Evolutionary conservation across 164 flowering plant genomes (phyloP).

Genomic region (Magnolia changhungtana): DNA sequence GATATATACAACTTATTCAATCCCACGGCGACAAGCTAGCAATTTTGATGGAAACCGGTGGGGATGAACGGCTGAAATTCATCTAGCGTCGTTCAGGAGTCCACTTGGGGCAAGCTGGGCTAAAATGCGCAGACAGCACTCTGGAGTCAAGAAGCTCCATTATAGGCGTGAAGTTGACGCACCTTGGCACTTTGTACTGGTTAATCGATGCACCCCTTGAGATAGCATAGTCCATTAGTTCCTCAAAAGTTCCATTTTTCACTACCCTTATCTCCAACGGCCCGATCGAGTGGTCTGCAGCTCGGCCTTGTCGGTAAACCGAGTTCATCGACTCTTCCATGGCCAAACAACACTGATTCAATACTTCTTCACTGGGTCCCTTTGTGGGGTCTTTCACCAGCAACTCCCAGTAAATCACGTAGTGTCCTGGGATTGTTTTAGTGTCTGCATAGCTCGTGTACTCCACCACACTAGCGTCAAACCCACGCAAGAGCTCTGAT

Average conservation of each 20-base stretch:
- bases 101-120: constrained; percentile 60
- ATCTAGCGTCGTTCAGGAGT: constrained; percentile 28
- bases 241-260: constrained; percentile 69
- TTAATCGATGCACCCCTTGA: constrained; percentile 78
- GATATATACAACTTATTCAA: too few species aligned
- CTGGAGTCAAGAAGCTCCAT: constrained; percentile 67
- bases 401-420: constrained; percentile 73
- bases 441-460: constrained; percentile 79
- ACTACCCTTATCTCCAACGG: constrained; percentile 74
- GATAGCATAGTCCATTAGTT: constrained; percentile 82
- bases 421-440: constrained; percentile 68
- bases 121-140: constrained; percentile 52
- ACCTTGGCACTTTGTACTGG: constrained; percentile 79
- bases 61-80: too few species aligned
- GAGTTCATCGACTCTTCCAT: constrained; percentile 77
- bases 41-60: too few species aligned
- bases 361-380: constrained; percentile 30
- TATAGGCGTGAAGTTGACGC: constrained; percentile 65
- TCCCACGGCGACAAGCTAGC: too few species aligned
- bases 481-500: constrained; percentile 27
- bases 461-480: constrained; percentile 53
- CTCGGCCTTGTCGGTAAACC: constrained; percentile 73
- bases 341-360: constrained; percentile 54
- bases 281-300: constrained; percentile 59
- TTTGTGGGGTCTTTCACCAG: constrained; percentile 32